phyloP scores from a whole-genome alignment of 768 basidiomycete species.

The Lactarius evosmus region DNA sequence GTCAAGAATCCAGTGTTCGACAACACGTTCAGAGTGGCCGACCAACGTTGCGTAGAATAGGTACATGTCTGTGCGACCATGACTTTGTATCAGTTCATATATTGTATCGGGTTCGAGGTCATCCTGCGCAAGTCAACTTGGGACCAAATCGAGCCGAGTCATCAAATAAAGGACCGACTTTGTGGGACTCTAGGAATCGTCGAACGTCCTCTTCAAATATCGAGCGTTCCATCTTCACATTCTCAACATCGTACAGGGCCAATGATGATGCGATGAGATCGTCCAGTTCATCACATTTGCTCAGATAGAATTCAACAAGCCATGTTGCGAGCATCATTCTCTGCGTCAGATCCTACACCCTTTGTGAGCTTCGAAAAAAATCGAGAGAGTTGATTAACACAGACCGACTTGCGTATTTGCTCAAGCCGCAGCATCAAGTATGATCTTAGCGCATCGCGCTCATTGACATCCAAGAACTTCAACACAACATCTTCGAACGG shows the following conservation, averaged over 20 bases:
- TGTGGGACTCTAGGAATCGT: conserved; percentile 93
- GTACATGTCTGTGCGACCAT: conserved; percentile 91
- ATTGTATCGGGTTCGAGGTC: conserved; percentile 82
- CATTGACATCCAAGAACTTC: conserved; percentile 83
- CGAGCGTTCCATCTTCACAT: conserved; percentile 70
- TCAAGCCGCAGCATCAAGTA: conserved; percentile 89
- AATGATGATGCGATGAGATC: conserved; percentile 89
- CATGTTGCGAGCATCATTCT: conserved; percentile 98
- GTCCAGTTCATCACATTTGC: conserved; percentile 94
- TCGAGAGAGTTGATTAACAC: conserved; percentile 29
- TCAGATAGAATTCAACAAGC: conserved; percentile 96
- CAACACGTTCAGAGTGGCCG: conserved; percentile 78
- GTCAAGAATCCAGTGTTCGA: conserved; percentile 89
- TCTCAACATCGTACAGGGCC: conserved; percentile 77
- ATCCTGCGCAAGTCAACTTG: conserved; percentile 43
- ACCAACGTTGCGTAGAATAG: conserved; percentile 82
- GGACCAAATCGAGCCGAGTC: conserved; percentile 1
- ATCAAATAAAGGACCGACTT: conserved; percentile 45
- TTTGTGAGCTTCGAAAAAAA: not conserved
- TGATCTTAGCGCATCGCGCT: conserved; percentile 85
- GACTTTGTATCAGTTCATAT: conserved; percentile 90
- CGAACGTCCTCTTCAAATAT: conserved; percentile 91
- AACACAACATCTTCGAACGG: conserved; percentile 90
- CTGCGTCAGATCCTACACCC: conserved; percentile 77
- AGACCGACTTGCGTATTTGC: conserved; percentile 74